Evolutionary conservation across 2,329 filamentous ascomycete genomes (phyloP).

Genomic region (Sarocladium brachiariae): DNA sequence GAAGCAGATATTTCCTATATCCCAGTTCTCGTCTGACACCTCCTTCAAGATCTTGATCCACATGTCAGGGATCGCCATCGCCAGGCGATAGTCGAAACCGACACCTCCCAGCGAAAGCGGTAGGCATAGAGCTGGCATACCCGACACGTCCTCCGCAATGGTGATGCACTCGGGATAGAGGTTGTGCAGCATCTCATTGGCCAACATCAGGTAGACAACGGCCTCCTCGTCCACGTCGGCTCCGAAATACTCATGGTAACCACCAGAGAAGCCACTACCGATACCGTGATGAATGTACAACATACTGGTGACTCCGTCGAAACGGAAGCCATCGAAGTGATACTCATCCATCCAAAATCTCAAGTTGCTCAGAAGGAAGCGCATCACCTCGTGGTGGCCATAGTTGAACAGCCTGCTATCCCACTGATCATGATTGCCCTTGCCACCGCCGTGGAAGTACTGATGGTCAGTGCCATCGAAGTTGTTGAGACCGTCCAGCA

Average conservation of each 20-base stretch:
- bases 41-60: conserved; percentile 99
- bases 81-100: conserved; percentile 93
- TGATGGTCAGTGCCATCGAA: conserved; percentile 93
- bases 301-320: conserved; percentile 98
- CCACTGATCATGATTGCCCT: conserved; percentile 88
- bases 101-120: conserved; percentile 80
- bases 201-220: conserved; percentile 89
- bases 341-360: conserved; percentile 99
- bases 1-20: conserved; percentile 76
- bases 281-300: conserved; percentile 94
- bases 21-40: conserved; percentile 84
- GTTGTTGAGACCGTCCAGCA: conserved; percentile 87
- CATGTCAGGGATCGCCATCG: conserved; percentile 97
- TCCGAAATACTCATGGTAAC: conserved; percentile 98
- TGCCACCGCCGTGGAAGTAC: conserved; percentile 86
- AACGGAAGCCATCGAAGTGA: conserved; percentile 91
- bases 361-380: conserved; percentile 93
- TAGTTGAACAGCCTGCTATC: conserved; percentile 98
- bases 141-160: conserved; percentile 93
- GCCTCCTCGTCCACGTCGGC: conserved; percentile 84
- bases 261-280: conserved; percentile 93
- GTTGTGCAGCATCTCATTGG: conserved; percentile 91
- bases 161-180: conserved; percentile 85
- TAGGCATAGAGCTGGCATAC: conserved; percentile 95
- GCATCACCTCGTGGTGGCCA: conserved; percentile 83